Evolutionary conservation across 345 rosid genomes (phyloP).

Genomic region (Populus pruinosa): DNA sequence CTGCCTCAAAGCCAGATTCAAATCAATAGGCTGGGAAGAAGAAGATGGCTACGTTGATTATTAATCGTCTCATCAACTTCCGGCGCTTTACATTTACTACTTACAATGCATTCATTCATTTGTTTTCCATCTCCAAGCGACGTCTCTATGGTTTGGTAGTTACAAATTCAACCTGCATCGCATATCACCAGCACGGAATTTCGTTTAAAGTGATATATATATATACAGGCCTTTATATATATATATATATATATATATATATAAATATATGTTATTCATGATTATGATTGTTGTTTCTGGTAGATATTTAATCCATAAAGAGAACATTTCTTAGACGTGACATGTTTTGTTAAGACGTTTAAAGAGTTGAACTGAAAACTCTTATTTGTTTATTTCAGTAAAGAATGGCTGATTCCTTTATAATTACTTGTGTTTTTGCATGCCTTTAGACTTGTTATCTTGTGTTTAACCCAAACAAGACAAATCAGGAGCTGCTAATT

Average conservation of each 20-base stretch:
- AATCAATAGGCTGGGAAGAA: slow-evolving; percentile 38
- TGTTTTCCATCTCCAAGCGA: slow-evolving; percentile 25
- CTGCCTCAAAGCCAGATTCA: slow-evolving; percentile 49
- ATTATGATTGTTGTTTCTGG: slow-evolving; percentile 5
- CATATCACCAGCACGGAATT: slow-evolving; percentile 26
- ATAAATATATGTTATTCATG: slow-evolving; percentile 20
- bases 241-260: slow-evolving; percentile 9
- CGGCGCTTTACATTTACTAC: slow-evolving; percentile 9
- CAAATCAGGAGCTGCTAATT: not conserved
- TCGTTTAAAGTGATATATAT: slow-evolving; percentile 21
- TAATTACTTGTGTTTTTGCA: not conserved
- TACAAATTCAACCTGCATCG: slow-evolving; percentile 15
- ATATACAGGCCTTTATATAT: slow-evolving; percentile 18
- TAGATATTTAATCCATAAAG: slow-evolving; percentile 29
- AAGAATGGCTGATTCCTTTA: not conserved
- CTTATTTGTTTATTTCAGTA: slow-evolving; percentile 19
- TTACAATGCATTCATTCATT: slow-evolving; percentile 37
- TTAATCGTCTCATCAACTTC: not conserved
- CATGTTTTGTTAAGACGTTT: slow-evolving; percentile 18
- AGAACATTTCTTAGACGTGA: slow-evolving; percentile 20
- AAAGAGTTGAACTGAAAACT: slow-evolving; percentile 24
- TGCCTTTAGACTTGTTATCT: not conserved
- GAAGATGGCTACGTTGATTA: not conserved
- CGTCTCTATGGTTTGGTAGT: slow-evolving; percentile 12
- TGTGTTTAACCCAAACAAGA: too few relatives aligned